Percentiles rank a stretch among this genome's conserved stretches.
These are phyloP conservation scores for Chlamydomonas sp. DNA, from an alignment of 139 green algal genomes.

Conservation along the genomic window DNA sequence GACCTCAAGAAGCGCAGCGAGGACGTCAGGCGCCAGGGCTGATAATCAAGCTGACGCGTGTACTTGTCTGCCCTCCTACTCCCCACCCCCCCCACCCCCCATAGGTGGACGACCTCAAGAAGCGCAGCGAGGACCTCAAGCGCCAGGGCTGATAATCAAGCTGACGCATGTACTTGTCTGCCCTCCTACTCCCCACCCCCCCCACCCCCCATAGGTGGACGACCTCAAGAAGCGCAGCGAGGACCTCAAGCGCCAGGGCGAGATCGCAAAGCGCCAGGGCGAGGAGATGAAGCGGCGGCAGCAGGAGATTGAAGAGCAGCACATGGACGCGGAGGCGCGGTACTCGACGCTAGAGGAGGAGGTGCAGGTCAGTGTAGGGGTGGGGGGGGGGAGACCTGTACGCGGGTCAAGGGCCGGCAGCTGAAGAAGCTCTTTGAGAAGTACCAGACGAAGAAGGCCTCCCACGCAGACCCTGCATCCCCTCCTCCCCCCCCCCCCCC, in stretches of 20 bases:
- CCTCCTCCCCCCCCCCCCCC: no score
- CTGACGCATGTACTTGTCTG: no score
- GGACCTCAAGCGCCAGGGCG: conserved; percentile 49
- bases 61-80: no score
- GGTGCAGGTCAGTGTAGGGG: conserved; percentile 22
- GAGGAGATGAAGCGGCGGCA: conserved; percentile 44
- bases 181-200: no score
- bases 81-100: no score
- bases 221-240: conserved; percentile 52
- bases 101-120: conserved; percentile 57
- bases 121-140: conserved; percentile 45
- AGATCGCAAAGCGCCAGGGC: conserved; percentile 40
- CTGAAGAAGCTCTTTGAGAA: conserved; percentile 60
- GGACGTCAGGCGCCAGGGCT: conserved; percentile 50
- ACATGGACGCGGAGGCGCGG: conserved; percentile 34
- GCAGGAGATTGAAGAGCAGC: conserved; percentile 35
- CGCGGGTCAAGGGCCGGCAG: conserved; percentile 49
- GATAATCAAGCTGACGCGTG: background rate
- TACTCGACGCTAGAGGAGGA: conserved; percentile 43
- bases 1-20: conserved; percentile 48
- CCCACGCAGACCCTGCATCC: no score
- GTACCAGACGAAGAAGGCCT: conserved; percentile 51
- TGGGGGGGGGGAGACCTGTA: no score
- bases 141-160: conserved; percentile 26
- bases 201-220: no score